These are phyloP conservation scores for Babesia microti DNA, from an alignment of 169 alveolate genomes.

Conservation along the genomic window DNA sequence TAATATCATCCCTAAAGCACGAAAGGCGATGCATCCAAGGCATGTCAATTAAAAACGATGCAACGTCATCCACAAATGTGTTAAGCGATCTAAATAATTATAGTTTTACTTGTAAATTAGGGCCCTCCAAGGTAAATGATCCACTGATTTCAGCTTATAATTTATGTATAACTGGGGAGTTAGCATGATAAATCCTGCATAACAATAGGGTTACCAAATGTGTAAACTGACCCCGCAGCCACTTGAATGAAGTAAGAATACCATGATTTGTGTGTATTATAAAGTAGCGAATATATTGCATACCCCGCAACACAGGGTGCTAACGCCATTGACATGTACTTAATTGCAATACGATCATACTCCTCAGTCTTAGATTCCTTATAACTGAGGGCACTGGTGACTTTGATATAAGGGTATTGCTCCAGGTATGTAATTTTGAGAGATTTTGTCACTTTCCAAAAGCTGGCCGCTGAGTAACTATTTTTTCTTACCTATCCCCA, in stretches of 20 bases:
- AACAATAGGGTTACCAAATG: conserved; percentile 50
- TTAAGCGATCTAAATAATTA: conserved; percentile 74
- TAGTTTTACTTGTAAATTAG: conserved; percentile 70
- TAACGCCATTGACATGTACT: conserved; percentile 75
- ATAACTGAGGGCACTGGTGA: conserved; percentile 55
- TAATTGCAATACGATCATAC: conserved; percentile 80
- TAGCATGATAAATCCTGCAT: conserved; percentile 86
- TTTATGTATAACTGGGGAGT: conserved; percentile 96
- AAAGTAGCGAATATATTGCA: conserved; percentile 78
- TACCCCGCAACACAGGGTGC: conserved; percentile 76
- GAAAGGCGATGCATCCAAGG: conserved; percentile 91
- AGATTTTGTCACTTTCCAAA: conserved; percentile 92
- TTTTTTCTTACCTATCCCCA: conserved; percentile 64
- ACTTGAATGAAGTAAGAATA: conserved; percentile 85
- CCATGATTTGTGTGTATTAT: conserved; percentile 87
- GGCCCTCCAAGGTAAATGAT: conserved; percentile 97
- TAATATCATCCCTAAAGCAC: conserved; percentile 97
- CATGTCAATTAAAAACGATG: conserved; percentile 93
- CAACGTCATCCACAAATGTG: conserved; percentile 96
- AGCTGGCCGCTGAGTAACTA: conserved; percentile 48
- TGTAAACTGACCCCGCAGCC: conserved; percentile 83
- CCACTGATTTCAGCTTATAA: conserved; percentile 94
- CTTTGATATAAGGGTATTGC: conserved; percentile 69
- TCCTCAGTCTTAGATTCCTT: conserved; percentile 77
- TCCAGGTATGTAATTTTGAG: conserved; percentile 58